Base-by-base conservation (phyloP, 2,329 filamentous ascomycete species). In the Colletotrichum sp. region DNA sequence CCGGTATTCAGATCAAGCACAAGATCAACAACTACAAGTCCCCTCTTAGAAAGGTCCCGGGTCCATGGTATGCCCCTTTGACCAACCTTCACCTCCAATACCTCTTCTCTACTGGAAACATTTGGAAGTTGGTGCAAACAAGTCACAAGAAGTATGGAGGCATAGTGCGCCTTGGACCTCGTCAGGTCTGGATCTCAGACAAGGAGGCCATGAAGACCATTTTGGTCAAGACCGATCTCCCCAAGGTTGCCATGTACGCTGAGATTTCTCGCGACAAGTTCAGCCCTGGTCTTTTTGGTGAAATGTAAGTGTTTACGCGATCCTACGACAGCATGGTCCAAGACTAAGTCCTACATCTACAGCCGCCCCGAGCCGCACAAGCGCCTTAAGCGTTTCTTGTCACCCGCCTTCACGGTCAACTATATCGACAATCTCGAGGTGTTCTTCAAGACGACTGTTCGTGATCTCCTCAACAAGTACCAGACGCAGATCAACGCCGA, bases 341-440 rank as follows among this genome's bases (percentile, higher is more conserved):
- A 5, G 4, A 26, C 28, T 8, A 10, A 16, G 8, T 21, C 58
- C 71, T 38, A 75, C 1, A 3, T 9, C 2, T 15, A 26, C 6
- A 81, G 79, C 28, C 79, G 79, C 3, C 67, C 76, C 9, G 79
- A 80, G 55, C 79, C 79, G 4, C 79, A 81, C 28, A 78, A 76
- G 58, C 77, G 77, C 6, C 79, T 81, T 2, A 81, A 80, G 76
- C 73, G 75, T 12, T 80, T 81, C 64, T 36, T 81, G 28, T 80
- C 79, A 12, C 79, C 79, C 2, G 79, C 79, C 4, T 80, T 80
- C 24, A 81, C 79, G 1, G 79, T 81, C 15, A 69, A 75, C 28
- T 81, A 81, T 60, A 78, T 81, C 66, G 79, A 81, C 67, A 78
- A 79, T 26, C 76, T 80, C 1, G 79, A 80, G 66, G 61, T 30